Conservation (phyloP, 768 basidiomycete genomes). For the Agrocybe pediades region DNA sequence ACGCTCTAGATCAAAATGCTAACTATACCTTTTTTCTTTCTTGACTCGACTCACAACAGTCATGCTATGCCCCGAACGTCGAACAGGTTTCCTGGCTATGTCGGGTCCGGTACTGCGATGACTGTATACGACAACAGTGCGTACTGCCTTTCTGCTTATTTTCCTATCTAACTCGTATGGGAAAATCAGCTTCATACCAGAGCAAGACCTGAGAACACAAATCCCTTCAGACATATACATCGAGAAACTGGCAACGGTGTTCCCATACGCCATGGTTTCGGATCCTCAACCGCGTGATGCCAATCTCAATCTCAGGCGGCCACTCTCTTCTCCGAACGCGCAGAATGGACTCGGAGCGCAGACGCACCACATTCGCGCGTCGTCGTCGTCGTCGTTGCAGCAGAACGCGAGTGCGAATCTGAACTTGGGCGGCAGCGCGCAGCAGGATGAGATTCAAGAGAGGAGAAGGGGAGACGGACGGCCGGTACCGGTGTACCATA, state of each 20-base stretch:
- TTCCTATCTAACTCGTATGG: neutral
- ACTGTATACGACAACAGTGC: conserved; percentile 34
- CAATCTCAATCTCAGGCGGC: neutral
- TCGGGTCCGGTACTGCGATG: conserved; percentile 37
- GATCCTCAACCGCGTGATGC: conserved; percentile 18
- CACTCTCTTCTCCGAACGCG: too few species aligned
- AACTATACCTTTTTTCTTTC: neutral
- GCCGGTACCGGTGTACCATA: conserved; percentile 24
- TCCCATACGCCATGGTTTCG: conserved; percentile 27
- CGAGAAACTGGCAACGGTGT: conserved; percentile 29
- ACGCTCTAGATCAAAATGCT: too few species aligned
- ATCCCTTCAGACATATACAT: conserved; percentile 26
- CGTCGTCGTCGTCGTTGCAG: too few species aligned
- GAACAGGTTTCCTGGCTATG: conserved; percentile 36
- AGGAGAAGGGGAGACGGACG: too few species aligned
- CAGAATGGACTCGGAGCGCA: neutral
- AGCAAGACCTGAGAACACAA: conserved; percentile 24
- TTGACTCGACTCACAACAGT: conserved; percentile 20
- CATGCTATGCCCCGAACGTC: conserved; percentile 31
- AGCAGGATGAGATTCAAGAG: too few species aligned
- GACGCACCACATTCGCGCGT: too few species aligned
- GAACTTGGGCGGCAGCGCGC: neutral
- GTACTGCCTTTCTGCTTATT: conserved; percentile 8
- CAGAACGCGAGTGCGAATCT: conserved; percentile 11
- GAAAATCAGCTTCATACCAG: conserved; percentile 35